These are phyloP conservation scores for Metarhizium robertsii DNA, from an alignment of 2,329 filamentous ascomycete species.

Conservation along the genomic window DNA sequence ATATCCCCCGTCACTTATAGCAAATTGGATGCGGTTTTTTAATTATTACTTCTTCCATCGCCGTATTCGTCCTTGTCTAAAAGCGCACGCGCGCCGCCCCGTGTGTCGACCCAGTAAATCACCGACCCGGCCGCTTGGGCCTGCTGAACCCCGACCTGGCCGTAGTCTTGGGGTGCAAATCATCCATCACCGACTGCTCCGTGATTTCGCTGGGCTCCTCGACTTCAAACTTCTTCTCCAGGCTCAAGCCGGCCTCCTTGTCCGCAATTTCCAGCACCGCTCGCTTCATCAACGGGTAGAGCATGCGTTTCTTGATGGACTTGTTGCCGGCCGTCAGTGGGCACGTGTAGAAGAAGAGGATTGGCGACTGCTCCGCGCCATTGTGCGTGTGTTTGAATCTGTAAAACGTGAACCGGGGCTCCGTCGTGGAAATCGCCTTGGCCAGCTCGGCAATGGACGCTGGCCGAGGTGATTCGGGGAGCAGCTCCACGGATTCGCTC, in stretches of 20 bases:
- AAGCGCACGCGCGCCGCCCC: neutral
- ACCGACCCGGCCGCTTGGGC: slow-evolving; percentile 70
- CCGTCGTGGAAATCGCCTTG: slow-evolving; percentile 50
- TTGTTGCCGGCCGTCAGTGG: slow-evolving; percentile 55
- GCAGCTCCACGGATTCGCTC: slow-evolving; percentile 61
- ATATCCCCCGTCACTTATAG: neutral
- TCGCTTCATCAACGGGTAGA: slow-evolving; percentile 66
- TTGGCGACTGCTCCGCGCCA: slow-evolving; percentile 42
- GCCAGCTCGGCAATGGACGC: slow-evolving; percentile 50
- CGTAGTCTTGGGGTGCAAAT: slow-evolving; percentile 59
- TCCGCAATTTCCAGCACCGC: slow-evolving; percentile 59
- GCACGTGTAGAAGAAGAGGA: slow-evolving; percentile 79
- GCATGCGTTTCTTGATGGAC: slow-evolving; percentile 73
- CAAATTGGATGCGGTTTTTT: neutral
- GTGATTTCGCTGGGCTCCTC: slow-evolving; percentile 63
- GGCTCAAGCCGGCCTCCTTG: slow-evolving; percentile 51
- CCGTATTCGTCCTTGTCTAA: neutral
- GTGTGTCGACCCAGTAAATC: slow-evolving; percentile 4
- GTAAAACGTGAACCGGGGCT: slow-evolving; percentile 74
- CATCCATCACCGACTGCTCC: slow-evolving; percentile 52
- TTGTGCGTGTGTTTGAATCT: slow-evolving; percentile 51
- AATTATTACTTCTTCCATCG: neutral
- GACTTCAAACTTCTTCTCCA: slow-evolving; percentile 63
- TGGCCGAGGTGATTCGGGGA: slow-evolving; percentile 39
- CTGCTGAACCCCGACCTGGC: slow-evolving; percentile 62